Evolutionary conservation across 192 early-diverging fungal genomes (phyloP).

Genomic region (Spizellomyces sp.): DNA sequence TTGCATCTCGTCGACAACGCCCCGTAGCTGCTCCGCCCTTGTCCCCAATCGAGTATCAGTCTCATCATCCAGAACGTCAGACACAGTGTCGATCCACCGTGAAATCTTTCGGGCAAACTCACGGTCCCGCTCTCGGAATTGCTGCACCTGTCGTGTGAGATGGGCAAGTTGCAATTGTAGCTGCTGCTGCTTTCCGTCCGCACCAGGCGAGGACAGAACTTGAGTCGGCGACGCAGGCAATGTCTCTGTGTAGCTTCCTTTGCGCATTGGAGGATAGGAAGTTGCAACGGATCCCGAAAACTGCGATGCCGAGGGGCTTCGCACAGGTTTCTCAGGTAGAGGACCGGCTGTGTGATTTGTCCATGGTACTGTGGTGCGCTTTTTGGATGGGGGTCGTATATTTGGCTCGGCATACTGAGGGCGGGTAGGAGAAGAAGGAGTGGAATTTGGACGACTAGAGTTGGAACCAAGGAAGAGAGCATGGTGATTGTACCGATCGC

Average conservation of each 20-base stretch:
- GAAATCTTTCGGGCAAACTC: not conserved
- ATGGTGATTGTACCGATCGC: constrained; percentile 26
- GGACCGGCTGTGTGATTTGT: constrained; percentile 8
- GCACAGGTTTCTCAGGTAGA: not conserved
- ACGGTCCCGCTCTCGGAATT: constrained; percentile 13
- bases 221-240: too few relatives aligned
- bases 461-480: constrained; percentile 4
- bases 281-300: too few relatives aligned
- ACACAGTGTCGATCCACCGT: not conserved
- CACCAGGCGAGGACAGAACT: not conserved
- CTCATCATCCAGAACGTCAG: not conserved
- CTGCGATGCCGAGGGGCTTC: not conserved
- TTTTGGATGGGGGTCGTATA: constrained; percentile 6
- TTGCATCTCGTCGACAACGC: constrained; percentile 1
- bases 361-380: constrained; percentile 19
- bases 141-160: constrained; percentile 1
- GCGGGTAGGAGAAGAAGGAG: not conserved
- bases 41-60: not conserved
- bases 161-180: constrained; percentile 10
- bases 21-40: not conserved
- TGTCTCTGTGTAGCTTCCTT: not conserved
- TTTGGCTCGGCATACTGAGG: not conserved
- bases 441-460: not conserved
- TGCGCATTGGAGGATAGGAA: not conserved
- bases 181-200: not conserved